These are phyloP conservation scores for Pseudofabraea citricarpa DNA, from an alignment of 2,329 filamentous ascomycete genomes.

Conservation along the genomic window DNA sequence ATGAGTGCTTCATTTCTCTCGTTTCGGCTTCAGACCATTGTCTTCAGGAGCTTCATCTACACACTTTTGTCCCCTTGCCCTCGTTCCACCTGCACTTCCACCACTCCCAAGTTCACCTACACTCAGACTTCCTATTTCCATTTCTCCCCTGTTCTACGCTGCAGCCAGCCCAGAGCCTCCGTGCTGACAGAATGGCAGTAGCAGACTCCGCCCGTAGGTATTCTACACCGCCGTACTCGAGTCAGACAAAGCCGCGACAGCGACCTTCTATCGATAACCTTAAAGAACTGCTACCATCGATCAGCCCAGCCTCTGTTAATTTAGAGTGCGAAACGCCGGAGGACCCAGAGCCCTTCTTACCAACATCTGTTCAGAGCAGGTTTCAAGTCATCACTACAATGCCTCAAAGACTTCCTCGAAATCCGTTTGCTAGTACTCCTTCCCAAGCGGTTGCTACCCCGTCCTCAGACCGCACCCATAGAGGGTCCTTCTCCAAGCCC, in stretches of 20 bases:
- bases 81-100: no score
- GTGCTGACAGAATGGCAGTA: slow-evolving; percentile 1
- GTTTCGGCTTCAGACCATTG: no score
- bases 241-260: neutral
- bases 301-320: neutral
- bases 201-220: neutral
- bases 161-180: no score
- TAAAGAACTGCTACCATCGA: neutral
- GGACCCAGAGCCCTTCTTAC: neutral
- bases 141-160: no score
- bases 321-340: neutral
- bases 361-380: neutral
- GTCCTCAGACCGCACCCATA: slow-evolving; percentile 33
- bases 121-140: no score
- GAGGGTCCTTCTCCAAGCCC: slow-evolving; percentile 60
- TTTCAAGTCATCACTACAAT: slow-evolving; percentile 19
- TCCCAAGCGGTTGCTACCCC: slow-evolving; percentile 22
- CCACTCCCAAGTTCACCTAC: no score
- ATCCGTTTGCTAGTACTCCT: slow-evolving; percentile 27
- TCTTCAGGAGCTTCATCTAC: no score
- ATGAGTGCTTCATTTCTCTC: no score
- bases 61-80: no score
- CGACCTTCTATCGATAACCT: neutral
- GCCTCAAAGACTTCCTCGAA: slow-evolving; percentile 31
- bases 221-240: neutral